Base-by-base conservation (phyloP, 176 grass and related monocot species). In the Panicum miliaceum region DNA sequence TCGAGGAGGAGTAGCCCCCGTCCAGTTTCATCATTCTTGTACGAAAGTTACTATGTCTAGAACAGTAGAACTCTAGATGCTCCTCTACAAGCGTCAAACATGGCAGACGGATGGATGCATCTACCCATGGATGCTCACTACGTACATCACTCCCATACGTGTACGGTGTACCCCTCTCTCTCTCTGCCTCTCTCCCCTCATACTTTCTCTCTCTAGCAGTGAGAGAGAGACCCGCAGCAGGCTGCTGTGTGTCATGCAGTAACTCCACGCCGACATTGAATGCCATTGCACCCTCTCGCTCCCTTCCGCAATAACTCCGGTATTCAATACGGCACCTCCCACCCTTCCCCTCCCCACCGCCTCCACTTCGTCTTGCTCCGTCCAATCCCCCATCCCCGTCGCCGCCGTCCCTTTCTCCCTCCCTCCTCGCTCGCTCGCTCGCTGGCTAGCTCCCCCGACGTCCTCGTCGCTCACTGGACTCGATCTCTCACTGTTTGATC, bases 211-310 rank as follows among this genome's bases (percentile, higher is more conserved):
- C 68, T 67, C 50, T 38, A 43, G 26, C 68, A 63, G 70, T 51
- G 77, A 41, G 68, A 48, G 75, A 68, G 76, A 18, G 71, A 71
- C n/a, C n/a, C n/a, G n/a, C n/a, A n/a, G 7, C 9, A 2, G 73
- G 51, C 29, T 32, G 61, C 5, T n/a, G 77, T 65, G 77, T 82
- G 83, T 32, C 75, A 71, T 83, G 87, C 73, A 93, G 91, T 93
- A 84, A 91, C 90, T 83, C 88, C 89, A 79, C 84, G 77, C 85
- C 89, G 79, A 83, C 92, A 95, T 94, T 95, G 92, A 98, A 98
- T 95, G 93, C 89, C 91, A 77, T 93, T 90, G 90, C 92, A 97
- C 95, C 95, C 89, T 91, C 92, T 93, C 87, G 84, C 90, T 86
- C 73, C 92, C 74, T 90, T 71, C 85, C 35, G 74, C 96, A 95